Evolutionary conservation across 208 protist species (phyloP).

Genomic region (Angomonas ambiguus): DNA sequence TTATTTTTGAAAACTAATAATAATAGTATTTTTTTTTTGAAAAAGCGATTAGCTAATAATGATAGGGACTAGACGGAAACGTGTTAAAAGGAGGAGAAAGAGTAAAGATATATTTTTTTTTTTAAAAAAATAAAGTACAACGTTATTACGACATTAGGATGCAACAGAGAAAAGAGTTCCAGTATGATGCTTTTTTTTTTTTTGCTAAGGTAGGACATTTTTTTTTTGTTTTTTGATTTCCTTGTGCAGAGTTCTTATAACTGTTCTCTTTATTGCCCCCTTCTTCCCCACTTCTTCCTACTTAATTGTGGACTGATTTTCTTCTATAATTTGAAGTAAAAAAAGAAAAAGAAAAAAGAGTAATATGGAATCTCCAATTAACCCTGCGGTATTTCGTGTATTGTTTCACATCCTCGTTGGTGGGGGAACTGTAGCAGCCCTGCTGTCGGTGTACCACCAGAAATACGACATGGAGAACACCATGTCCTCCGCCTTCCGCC

Average conservation of each 20-base stretch:
- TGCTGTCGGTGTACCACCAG: constrained; percentile 81
- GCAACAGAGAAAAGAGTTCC: background rate
- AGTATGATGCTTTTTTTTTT: background rate
- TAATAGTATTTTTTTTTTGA: background rate
- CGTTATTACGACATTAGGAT: background rate
- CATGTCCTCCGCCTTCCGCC: constrained; percentile 28
- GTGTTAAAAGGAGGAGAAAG: constrained; percentile 8
- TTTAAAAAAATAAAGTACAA: background rate
- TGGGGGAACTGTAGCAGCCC: constrained; percentile 32
- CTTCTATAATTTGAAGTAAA: no score
- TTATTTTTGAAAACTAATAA: no score
- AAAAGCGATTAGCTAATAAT: background rate
- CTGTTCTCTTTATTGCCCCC: no score
- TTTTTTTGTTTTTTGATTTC: no score
- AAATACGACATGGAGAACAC: constrained; percentile 49
- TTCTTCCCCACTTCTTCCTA: no score
- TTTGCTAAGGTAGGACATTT: no score
- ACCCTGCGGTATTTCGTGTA: constrained; percentile 61
- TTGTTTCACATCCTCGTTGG: constrained; percentile 64
- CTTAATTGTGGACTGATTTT: no score
- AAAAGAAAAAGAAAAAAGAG: no score
- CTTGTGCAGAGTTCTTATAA: no score
- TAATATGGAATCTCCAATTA: constrained; percentile 84
- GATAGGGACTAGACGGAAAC: background rate
- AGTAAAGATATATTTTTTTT: constrained; percentile 5